Base-by-base conservation (phyloP, 352 stramenopile genomes). In the Phytophthora pini region DNA sequence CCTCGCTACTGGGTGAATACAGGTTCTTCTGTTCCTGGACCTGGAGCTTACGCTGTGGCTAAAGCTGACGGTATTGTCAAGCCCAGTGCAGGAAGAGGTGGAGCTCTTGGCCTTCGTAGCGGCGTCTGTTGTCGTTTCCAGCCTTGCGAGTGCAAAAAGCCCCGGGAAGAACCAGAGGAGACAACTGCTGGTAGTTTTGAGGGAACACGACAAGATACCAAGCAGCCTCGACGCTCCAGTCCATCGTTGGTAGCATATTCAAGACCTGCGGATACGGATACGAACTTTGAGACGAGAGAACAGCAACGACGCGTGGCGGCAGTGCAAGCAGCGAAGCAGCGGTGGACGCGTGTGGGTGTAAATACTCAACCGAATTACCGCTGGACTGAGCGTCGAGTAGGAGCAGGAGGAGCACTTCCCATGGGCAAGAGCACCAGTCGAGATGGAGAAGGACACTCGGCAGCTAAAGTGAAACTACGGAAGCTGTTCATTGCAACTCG, bases 301-400 rank as follows among this genome's bases (percentile, higher is more conserved):
- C 74, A 74, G 40, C 70, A 72, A 47, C 56, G 65, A 46, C 64
- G 58, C 4, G 48, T 82, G 13, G 56, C 49, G 4, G 40, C 44
- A 26, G 31, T 80, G 10, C 50, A 68, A 74, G 44, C 53, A 22
- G 45, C 56, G 7, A 69, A 55, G 53, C 51, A 61, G 17, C 52
- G 49, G 13, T 76, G 72, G 69, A 62, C 52, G 20, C 39, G 38
- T 20, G 22, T 60, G 10, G 72, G 69, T 27, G 53, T 55, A 46
- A 61, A 72, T 31, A 52, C 54, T 7, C 62, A 34, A 13, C 55
- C 74, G 1, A 76, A 49, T 40, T 61, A 77, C 55, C 29, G 47
- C 15, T 63, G 62, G 43, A 70, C 61, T 8, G 75, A 83, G 68
- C 65, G 69, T 6, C 61, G 65, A 12, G n/a, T 55, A 4, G 74